phyloP scores from a whole-genome alignment of 2,329 filamentous ascomycete genomes.

The Colletotrichum costaricense region DNA sequence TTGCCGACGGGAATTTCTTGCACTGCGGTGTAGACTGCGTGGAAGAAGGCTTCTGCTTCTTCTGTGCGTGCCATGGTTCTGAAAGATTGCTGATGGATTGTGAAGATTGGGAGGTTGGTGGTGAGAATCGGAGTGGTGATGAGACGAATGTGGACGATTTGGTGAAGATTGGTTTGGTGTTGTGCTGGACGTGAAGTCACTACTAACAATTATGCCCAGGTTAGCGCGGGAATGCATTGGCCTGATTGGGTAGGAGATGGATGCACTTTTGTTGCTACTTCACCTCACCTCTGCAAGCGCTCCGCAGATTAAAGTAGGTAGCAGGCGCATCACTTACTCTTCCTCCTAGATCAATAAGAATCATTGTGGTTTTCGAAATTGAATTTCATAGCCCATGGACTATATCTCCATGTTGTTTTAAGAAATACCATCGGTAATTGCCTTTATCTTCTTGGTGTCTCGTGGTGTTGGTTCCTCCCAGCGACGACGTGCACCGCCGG shows the following conservation, averaged over 20 bases:
- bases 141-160: not conserved
- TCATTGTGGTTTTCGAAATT: too few species aligned
- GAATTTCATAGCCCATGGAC: too few species aligned
- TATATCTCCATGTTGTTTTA: too few species aligned
- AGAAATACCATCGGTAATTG: too few species aligned
- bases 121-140: not conserved
- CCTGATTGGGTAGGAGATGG: not conserved
- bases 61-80: constrained; percentile 74
- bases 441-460: too few species aligned
- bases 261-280: not conserved
- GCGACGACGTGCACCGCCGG: not conserved
- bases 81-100: accelerated
- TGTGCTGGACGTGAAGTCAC: not conserved
- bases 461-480: not conserved
- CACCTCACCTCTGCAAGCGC: not conserved
- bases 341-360: too few species aligned
- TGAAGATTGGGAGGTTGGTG: too few species aligned
- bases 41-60: constrained; percentile 80
- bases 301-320: too few species aligned
- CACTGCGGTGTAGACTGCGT: constrained; percentile 83
- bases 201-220: not conserved
- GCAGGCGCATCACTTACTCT: not conserved
- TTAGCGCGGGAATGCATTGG: accelerated
- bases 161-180: not conserved
- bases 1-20: constrained; percentile 86